Evolutionary conservation across 352 stramenopile species (phyloP).

Genomic region (Globisporangium orthogonon): DNA sequence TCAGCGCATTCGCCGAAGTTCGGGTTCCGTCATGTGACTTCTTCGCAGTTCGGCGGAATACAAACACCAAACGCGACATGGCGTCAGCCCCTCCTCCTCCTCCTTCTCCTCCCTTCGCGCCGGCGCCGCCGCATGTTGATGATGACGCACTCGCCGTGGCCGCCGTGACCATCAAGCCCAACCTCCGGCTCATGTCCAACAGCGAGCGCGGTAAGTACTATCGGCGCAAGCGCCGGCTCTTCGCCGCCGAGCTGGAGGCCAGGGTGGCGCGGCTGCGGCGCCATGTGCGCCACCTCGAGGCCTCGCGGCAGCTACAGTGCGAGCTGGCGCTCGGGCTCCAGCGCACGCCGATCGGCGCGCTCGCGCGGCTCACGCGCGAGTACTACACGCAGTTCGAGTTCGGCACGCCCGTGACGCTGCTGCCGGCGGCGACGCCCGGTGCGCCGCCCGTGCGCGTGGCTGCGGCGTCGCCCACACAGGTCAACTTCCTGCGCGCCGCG

Average conservation of each 20-base stretch:
- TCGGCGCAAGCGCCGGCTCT: constrained; percentile 41
- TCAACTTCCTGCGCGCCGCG: constrained; percentile 28
- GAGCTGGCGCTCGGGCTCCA: constrained; percentile 20
- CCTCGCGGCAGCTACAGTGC: constrained; percentile 23
- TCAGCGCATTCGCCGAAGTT: too few relatives aligned
- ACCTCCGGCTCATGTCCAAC: constrained; percentile 49
- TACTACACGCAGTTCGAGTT: constrained; percentile 47
- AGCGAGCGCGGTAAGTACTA: constrained; percentile 68
- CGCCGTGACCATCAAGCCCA: constrained; percentile 14
- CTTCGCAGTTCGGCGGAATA: too few relatives aligned
- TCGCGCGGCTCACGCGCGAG: constrained; percentile 32
- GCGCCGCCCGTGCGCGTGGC: constrained; percentile 16
- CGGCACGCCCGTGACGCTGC: constrained; percentile 29
- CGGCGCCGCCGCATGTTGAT: too few relatives aligned
- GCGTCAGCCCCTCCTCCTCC: too few relatives aligned
- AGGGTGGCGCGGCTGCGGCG: constrained; percentile 36
- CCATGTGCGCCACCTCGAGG: constrained; percentile 33
- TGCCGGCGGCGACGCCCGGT: constrained; percentile 9
- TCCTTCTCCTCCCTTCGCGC: too few relatives aligned
- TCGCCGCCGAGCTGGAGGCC: constrained; percentile 25
- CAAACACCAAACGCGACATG: too few relatives aligned
- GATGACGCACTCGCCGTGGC: neutral
- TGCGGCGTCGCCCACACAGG: constrained; percentile 16
- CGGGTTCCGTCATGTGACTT: too few relatives aligned
- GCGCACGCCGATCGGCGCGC: constrained; percentile 14